Percentiles rank a stretch among this genome's conserved stretches.
Conservation (phyloP, 805 yeast species). For the Yarrowia sp. region DNA sequence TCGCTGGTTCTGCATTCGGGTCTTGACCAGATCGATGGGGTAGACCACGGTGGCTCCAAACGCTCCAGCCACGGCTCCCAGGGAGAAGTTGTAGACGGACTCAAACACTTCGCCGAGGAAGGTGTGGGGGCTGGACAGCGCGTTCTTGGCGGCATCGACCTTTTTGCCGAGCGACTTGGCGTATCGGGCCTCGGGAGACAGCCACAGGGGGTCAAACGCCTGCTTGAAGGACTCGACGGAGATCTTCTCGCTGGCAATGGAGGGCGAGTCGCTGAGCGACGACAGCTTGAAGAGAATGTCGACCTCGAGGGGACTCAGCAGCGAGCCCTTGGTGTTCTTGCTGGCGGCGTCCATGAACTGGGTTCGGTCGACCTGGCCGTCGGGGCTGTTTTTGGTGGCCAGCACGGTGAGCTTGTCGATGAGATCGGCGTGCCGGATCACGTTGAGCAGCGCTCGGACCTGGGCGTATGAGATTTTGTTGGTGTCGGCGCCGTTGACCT, state of each 20-base stretch:
- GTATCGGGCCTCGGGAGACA: conserved; percentile 50
- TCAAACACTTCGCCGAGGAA: conserved; percentile 73
- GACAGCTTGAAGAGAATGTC: conserved; percentile 55
- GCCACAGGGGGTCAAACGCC: conserved; percentile 56
- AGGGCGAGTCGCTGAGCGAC: conserved; percentile 45
- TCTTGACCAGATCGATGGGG: conserved; percentile 94
- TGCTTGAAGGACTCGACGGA: conserved; percentile 51
- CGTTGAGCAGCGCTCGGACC: conserved; percentile 55
- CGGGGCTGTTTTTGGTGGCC: conserved; percentile 48
- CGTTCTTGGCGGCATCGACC: conserved; percentile 53
- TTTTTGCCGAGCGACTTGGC: conserved; percentile 48
- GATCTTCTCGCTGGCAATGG: conserved; percentile 47
- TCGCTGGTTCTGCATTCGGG: conserved; percentile 96
- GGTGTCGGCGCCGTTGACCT: conserved; percentile 43
- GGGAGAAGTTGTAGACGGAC: conserved; percentile 81
- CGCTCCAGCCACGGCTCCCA: conserved; percentile 96
- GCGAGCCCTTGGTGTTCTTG: conserved; percentile 51
- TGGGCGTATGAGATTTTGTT: conserved; percentile 53
- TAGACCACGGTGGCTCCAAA: conserved; percentile 98
- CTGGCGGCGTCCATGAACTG: conserved; percentile 54
- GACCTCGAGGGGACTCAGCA: conserved; percentile 55
- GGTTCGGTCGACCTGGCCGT: conserved; percentile 51
- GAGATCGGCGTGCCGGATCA: conserved; percentile 53
- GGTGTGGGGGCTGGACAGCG: conserved; percentile 50
- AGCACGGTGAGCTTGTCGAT: conserved; percentile 51